A percentile compares a stretch with the other conserved stretches of the same genome.
Evolutionary conservation across 805 yeast genomes (phyloP).

Genomic region (Starmera quercuum): DNA sequence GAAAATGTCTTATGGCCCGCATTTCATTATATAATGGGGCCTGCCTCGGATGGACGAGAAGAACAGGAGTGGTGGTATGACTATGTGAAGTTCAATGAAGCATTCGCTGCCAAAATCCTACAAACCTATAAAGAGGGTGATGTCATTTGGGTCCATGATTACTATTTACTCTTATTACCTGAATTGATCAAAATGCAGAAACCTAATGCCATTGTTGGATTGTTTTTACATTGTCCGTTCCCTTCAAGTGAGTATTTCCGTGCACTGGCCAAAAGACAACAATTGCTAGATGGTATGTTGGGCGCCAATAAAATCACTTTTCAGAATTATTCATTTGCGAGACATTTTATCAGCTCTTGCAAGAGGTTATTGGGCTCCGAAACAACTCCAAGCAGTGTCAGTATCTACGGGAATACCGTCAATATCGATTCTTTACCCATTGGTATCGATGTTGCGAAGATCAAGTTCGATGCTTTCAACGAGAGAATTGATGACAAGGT

Average conservation of each 20-base stretch:
- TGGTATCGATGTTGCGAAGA: conserved; percentile 74
- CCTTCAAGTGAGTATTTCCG: conserved; percentile 93
- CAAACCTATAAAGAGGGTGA: conserved; percentile 81
- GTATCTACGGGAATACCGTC: conserved; percentile 71
- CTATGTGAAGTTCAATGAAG: conserved; percentile 85
- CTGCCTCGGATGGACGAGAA: conserved; percentile 57
- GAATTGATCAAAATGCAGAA: conserved; percentile 73
- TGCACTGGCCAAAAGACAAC: conserved; percentile 74
- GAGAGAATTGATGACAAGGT: conserved; percentile 53
- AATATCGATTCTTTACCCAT: conserved; percentile 74
- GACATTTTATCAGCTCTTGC: conserved; percentile 89
- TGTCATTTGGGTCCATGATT: conserved; percentile 88
- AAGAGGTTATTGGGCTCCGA: conserved; percentile 75
- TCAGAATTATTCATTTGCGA: conserved; percentile 77
- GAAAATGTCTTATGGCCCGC: conserved; percentile 92
- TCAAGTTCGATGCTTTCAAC: conserved; percentile 50
- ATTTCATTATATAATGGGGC: conserved; percentile 84
- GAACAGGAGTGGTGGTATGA: conserved; percentile 82
- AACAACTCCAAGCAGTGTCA: conserved; percentile 41
- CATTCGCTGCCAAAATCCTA: conserved; percentile 73
- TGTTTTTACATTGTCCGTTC: conserved; percentile 86
- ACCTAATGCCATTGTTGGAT: conserved; percentile 68
- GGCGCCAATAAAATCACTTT: conserved; percentile 85
- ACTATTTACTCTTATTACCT: conserved; percentile 74
- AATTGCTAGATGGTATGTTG: conserved; percentile 81